Evolutionary conservation across 2,329 filamentous ascomycete species (phyloP).

Genomic region (Lachnum nothofagi): DNA sequence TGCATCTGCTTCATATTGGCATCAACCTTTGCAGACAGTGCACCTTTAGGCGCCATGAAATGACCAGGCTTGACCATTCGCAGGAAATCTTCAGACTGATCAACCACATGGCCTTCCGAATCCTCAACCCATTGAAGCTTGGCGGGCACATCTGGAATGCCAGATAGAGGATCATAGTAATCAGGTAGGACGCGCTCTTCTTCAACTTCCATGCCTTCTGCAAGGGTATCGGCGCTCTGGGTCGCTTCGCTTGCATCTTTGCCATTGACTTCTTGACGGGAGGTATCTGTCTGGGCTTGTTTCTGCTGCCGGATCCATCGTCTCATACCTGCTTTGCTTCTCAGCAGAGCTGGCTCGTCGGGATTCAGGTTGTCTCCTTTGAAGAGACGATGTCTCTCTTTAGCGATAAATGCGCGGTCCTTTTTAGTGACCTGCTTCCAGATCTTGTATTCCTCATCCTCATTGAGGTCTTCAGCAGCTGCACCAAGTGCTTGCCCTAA

Average conservation of each 20-base stretch:
- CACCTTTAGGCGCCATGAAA: constrained; percentile 71
- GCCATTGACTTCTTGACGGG: constrained; percentile 41
- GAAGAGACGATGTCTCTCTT: constrained; percentile 82
- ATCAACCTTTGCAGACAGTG: constrained; percentile 74
- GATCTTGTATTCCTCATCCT: constrained; percentile 93
- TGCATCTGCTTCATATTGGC: constrained; percentile 92
- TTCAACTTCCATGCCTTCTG: constrained; percentile 84
- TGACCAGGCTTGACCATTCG: constrained; percentile 68
- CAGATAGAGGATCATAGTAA: constrained; percentile 85
- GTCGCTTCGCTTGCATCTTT: constrained; percentile 43
- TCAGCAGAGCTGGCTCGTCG: constrained; percentile 81
- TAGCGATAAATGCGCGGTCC: constrained; percentile 78
- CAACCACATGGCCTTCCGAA: constrained; percentile 79
- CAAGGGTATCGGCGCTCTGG: constrained; percentile 67
- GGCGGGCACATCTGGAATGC: constrained; percentile 76
- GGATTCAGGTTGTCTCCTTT: constrained; percentile 76
- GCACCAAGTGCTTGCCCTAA: constrained; percentile 60
- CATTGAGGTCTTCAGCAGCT: constrained; percentile 68
- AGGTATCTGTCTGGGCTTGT: constrained; percentile 51
- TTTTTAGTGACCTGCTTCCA: constrained; percentile 99
- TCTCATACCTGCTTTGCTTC: constrained; percentile 83
- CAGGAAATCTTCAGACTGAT: constrained; percentile 80
- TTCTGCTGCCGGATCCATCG: constrained; percentile 77
- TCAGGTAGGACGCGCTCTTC: constrained; percentile 82
- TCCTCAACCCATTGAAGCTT: constrained; percentile 86